Evolutionary conservation across 1,139 yeast genomes (phyloP), one percentile per base, ranked within the genome.

Genomic region (Debaryomyces fabryi): DNA sequence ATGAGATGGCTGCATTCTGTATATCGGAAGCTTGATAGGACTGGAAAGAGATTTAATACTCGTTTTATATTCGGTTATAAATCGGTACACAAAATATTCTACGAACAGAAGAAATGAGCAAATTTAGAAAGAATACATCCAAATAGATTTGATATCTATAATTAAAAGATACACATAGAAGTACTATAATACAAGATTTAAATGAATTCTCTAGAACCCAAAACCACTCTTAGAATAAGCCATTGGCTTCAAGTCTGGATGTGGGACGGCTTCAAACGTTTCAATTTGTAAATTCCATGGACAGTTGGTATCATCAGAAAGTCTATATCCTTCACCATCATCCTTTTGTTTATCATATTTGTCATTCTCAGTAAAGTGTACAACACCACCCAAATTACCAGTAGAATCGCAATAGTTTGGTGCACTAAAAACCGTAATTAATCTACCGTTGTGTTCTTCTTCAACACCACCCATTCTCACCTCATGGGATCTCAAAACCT

Each of bases 401-500:
- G 90, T 91, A 15, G 86, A 75, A 63, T 95, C 99, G 70, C 98
- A 92, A 68, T 93, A 93, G 67, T 95, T 92, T 36, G 99, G 99
- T 0, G 99, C 99, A 67, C 96, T 86, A 68, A 93, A 93, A 20
- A 93, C 96, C 0, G 99, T 93, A 49, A 91, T 82, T 46, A 93
- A 80, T 58, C 85, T 78, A 8, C 96, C 96, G 51, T 86, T 78
- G 62, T 93, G 99, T 63, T 93, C 98, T 46, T 77, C 78, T 55
- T 90, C 92, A 50, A 86, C 90, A 44, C 99, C 99, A 6, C 79
- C 85, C 88, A 87, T 86, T 62, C 98, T 79, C 6, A 93, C 97
- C 69, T 93, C 99, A 63, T 93, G 99, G 2, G 97, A 90, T 60
- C 99, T 79, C 59, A 93, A 86, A 38, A 95, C 81, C 52, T 90